phyloP scores from a whole-genome alignment of 2,329 filamentous ascomycete species.

The Epichloe gansuensis region DNA sequence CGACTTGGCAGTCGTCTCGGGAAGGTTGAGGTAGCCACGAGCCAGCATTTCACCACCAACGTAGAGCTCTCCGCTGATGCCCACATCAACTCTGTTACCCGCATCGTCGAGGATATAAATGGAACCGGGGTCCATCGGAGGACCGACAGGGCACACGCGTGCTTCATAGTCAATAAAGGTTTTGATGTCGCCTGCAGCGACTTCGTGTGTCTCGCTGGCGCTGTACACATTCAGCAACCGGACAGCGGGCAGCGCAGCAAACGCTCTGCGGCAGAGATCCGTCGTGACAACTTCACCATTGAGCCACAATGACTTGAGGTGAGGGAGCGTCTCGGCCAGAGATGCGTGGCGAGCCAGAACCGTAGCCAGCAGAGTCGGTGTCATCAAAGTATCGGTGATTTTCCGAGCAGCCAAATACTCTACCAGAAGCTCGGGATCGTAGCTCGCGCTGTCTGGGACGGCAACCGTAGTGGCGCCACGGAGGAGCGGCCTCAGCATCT shows the following conservation, averaged over 20 bases:
- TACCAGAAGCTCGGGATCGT: constrained; percentile 63
- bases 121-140: constrained; percentile 52
- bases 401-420: constrained; percentile 52
- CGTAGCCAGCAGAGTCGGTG: constrained; percentile 64
- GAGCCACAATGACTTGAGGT: constrained; percentile 62
- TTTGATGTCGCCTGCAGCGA: constrained; percentile 63
- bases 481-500: constrained; percentile 65
- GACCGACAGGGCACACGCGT: constrained; percentile 62
- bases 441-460: constrained; percentile 64
- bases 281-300: constrained; percentile 77
- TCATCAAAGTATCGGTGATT: constrained; percentile 75
- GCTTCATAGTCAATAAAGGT: constrained; percentile 52
- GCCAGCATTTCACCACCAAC: constrained; percentile 64
- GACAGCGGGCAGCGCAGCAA: constrained; percentile 54
- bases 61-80: constrained; percentile 59
- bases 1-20: constrained; percentile 61
- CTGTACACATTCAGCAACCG: constrained; percentile 71
- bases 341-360: constrained; percentile 58
- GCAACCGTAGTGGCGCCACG: constrained; percentile 65
- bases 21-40: constrained; percentile 67
- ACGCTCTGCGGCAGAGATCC: constrained; percentile 57
- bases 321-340: constrained; percentile 49
- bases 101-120: constrained; percentile 63
- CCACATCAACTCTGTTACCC: constrained; percentile 49
- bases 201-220: constrained; percentile 71